These are phyloP conservation scores for Ascochyta pisi DNA, from an alignment of 2,329 filamentous ascomycete species.

Conservation along the genomic window DNA sequence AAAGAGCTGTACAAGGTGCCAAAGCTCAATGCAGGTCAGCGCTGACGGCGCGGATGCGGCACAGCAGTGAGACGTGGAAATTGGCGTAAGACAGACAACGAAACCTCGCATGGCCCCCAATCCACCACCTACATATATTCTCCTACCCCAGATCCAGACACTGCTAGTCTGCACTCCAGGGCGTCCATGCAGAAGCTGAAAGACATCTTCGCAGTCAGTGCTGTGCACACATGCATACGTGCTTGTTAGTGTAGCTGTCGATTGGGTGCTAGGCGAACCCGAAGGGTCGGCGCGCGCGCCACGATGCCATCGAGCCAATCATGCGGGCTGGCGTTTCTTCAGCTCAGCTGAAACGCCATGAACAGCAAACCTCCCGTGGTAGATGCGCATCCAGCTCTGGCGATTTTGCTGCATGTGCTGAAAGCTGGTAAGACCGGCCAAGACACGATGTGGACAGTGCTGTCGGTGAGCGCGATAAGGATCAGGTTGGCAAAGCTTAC, in stretches of 20 bases:
- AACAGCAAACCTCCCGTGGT: no score
- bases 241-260: neutral
- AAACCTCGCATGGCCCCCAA: slow-evolving; percentile 2
- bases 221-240: slow-evolving; percentile 1
- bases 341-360: slow-evolving; percentile 1
- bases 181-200: slow-evolving; percentile 11
- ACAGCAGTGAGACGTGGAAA: slow-evolving; percentile 12
- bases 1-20: neutral
- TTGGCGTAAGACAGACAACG: slow-evolving; percentile 11
- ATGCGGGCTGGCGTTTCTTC: neutral
- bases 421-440: neutral
- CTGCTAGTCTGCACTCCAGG: neutral
- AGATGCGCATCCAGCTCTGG: slow-evolving; percentile 3
- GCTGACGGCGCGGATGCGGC: slow-evolving; percentile 10
- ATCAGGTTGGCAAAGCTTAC: neutral
- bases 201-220: neutral
- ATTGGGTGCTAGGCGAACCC: slow-evolving; percentile 10
- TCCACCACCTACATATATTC: neutral
- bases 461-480: neutral
- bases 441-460: neutral
- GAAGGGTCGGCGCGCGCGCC: slow-evolving; percentile 11
- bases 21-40: neutral
- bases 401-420: slow-evolving; percentile 7
- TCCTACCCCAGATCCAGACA: neutral
- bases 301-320: slow-evolving; percentile 8